These are phyloP conservation scores for Pseudocercospora macadamiae DNA, from an alignment of 2,329 filamentous ascomycete genomes.

Conservation along the genomic window DNA sequence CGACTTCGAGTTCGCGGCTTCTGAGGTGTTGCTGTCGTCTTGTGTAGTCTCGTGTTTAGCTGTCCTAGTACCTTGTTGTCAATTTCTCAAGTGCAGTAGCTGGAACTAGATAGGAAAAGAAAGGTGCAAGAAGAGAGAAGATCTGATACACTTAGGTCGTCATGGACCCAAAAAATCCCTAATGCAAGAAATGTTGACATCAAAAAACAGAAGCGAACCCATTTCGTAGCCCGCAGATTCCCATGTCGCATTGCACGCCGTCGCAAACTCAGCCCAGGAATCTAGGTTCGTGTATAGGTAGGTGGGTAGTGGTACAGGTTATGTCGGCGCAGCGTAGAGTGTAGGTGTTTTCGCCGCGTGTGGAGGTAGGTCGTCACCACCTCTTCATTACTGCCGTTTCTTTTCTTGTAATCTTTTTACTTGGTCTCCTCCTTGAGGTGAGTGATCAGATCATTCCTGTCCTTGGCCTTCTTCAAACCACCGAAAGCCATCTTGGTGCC, in stretches of 20 bases:
- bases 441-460: conserved; percentile 97
- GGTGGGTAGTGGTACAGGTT: conserved; percentile 8
- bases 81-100: too few species aligned
- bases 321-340: background rate
- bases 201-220: conserved; percentile 8
- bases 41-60: too few species aligned
- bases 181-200: conserved; percentile 7
- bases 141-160: conserved; percentile 6
- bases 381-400: conserved; percentile 5
- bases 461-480: conserved; percentile 99
- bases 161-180: conserved; percentile 2
- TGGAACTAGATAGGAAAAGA: too few species aligned
- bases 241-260: background rate
- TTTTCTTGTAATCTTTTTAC: conserved; percentile 54
- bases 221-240: background rate
- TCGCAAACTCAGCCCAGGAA: conserved; percentile 3
- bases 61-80: too few species aligned
- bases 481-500: conserved; percentile 99
- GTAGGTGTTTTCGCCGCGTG: background rate
- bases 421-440: conserved; percentile 71
- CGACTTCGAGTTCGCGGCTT: too few species aligned
- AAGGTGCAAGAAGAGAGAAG: conserved; percentile 5
- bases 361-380: background rate
- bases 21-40: too few species aligned
- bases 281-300: conserved; percentile 9